These are phyloP conservation scores for Podospora fimiseda DNA, from an alignment of 495 filamentous ascomycete genomes.

Conservation along the genomic window DNA sequence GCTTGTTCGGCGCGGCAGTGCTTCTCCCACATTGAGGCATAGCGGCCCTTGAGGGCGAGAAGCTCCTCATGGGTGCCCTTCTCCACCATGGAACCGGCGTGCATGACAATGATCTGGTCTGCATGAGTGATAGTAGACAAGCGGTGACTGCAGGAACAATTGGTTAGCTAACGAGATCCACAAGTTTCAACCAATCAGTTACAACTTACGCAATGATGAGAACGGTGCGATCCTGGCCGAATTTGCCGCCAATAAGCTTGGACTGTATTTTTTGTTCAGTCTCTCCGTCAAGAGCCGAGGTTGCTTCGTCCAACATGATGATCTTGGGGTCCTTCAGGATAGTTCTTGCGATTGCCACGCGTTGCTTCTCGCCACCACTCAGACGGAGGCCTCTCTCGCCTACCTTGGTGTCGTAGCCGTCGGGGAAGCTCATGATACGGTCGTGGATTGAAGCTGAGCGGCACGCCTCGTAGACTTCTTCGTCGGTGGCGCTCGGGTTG, in stretches of 20 bases:
- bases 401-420: slow-evolving; percentile 85
- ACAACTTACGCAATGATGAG: slow-evolving; percentile 52
- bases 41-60: slow-evolving; percentile 67
- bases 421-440: slow-evolving; percentile 87
- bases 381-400: slow-evolving; percentile 90
- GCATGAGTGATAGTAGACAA: slow-evolving; percentile 91
- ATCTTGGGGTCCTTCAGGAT: slow-evolving; percentile 94
- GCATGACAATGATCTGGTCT: slow-evolving; percentile 90
- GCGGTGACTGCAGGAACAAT: slow-evolving; percentile 52
- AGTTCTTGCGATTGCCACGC: slow-evolving; percentile 92
- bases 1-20: slow-evolving; percentile 86
- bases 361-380: slow-evolving; percentile 93
- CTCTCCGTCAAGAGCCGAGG: slow-evolving; percentile 88
- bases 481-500: slow-evolving; percentile 75
- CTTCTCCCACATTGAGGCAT: slow-evolving; percentile 92
- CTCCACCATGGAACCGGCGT: slow-evolving; percentile 77
- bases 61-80: slow-evolving; percentile 82
- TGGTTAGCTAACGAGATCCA: not conserved
- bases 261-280: slow-evolving; percentile 95
- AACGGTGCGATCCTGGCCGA: slow-evolving; percentile 79
- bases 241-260: slow-evolving; percentile 68
- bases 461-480: slow-evolving; percentile 84
- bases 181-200: not conserved
- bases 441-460: slow-evolving; percentile 92
- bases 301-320: slow-evolving; percentile 94